Evolutionary conservation across 257 asterid genomes (phyloP).

Genomic region (Solanum pimpinellifolium): DNA sequence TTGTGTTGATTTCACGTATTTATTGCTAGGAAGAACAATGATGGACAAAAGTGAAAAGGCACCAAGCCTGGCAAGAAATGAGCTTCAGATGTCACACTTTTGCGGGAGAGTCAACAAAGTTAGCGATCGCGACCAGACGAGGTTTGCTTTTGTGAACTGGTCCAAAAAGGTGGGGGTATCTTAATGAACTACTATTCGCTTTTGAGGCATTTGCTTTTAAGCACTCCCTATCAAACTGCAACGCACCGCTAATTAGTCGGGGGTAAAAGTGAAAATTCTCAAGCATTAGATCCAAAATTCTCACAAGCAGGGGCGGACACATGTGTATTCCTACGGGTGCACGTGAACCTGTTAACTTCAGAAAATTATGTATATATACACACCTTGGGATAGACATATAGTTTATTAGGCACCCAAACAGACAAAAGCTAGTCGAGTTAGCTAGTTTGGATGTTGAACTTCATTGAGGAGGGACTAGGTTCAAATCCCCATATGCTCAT

Average conservation of each 20-base stretch:
- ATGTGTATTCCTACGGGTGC: no score
- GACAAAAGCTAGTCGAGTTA: no score
- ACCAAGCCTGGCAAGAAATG: neutral
- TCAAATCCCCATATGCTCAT: no score
- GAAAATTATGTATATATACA: no score
- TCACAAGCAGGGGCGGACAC: no score
- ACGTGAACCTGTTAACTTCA: no score
- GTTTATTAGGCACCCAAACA: no score
- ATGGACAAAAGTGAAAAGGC: neutral
- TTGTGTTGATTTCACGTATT: neutral
- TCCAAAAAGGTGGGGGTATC: neutral
- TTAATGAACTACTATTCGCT: neutral
- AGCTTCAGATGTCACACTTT: neutral
- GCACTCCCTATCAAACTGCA: neutral
- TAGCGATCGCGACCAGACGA: fast-evolving
- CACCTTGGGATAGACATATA: no score
- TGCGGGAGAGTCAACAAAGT: neutral
- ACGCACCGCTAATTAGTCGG: neutral
- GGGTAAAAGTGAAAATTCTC: neutral
- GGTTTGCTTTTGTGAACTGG: neutral
- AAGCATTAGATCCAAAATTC: neutral
- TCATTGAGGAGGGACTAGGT: no score
- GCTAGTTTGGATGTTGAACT: no score
- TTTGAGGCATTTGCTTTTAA: neutral
- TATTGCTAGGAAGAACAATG: neutral